Base-by-base conservation (phyloP, 2,329 filamentous ascomycete genomes). In the Penicillium paneum region DNA sequence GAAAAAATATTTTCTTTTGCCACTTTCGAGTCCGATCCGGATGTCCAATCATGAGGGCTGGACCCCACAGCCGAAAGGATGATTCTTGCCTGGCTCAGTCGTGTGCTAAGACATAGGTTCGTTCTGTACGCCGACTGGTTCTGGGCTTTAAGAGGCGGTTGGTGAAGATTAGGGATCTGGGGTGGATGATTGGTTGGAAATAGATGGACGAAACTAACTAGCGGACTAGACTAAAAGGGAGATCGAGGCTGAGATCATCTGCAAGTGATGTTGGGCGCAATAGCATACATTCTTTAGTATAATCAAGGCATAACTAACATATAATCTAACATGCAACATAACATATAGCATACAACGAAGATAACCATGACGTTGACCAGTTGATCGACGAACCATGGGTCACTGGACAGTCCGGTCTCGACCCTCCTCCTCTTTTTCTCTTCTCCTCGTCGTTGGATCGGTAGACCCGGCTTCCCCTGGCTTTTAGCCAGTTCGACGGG, bases 41-140 rank as follows among this genome's bases (percentile, higher is more conserved):
- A 13, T 26, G 19, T 2, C 35, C 40, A 43, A 50, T 44, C 29
- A 44, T 24, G 24, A 12, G 8, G 21, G 13, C 11, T 21, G 21
- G 52, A 47, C 38, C 24, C 41, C 21, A 28, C 43, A 26, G 48
- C 51, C 55, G 49, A 53, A 54, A 56, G 35, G 44, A 54, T 54
- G n/a, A 15, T 45, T 51, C 51, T 53, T 50, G 54, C 46, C 40
- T 52, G 36, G 26, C 44, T 62, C 61, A 55, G 61, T 56, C 52
- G 26, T 53, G 53, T 12, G 13, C 24, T 32, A 34, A 39, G 56
- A 51, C 49, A 55, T n/a, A 28, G 6, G 28, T 41, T 54, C 41
- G 52, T 58, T 61, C 58, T 56, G 52, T n/a, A 11, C 54, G 31
- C 56, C 34, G 56, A 64, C 54, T 64, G 61, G 61, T 41, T 50